Evolutionary conservation across 208 protist species (phyloP), one percentile per base, ranked within the genome.

Genomic region (Acanthamoeba polyphaga): DNA sequence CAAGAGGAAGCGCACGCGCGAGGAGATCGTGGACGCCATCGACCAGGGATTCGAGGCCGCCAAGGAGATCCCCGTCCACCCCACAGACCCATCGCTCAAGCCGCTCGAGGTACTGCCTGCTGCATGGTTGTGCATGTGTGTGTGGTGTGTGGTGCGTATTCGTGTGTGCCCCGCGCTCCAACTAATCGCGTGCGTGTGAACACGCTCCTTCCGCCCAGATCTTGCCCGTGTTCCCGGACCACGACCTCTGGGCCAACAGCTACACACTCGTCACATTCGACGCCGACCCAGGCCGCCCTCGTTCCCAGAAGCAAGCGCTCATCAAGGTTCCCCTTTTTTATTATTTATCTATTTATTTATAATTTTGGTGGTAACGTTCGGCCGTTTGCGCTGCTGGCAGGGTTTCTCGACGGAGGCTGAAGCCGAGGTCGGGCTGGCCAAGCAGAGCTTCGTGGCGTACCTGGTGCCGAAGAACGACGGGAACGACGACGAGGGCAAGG

Each of bases 221-320:
- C 17, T 19, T 95, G 32, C 94, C 88, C 13, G 70, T 96, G 10
- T 92, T 96, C 12, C 95, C 95, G 49, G 95, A 96, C 17, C 95
- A 96, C 60, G 95, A 96, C 3, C 51, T 96, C 10, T 96, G 95
- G 95, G 27, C 87, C 46, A 96, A 96, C 76, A 34, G 49, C 9
- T 96, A 92, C 74, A 94, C 93, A 2, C 94, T 95, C 32, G 66
- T 93, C 8, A 51, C 27, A 1, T 96, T 96, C 72, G 95, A 96
- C 87, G 19, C 60, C 43, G 93, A 96, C 38, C 95, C 95, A 10
- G 72, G 72, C 29, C 34, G 38, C 9, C 72, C 34, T 0, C 29
- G 29, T 12, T 10, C 29, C 38, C 72, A 80, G 72, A 51, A 38
- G 38, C 72, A 29, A 46, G 72, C 72, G 13, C 72, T 80, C 72